Conservation (phyloP, 495 filamentous ascomycete genomes). For the Pyronema domesticum region DNA sequence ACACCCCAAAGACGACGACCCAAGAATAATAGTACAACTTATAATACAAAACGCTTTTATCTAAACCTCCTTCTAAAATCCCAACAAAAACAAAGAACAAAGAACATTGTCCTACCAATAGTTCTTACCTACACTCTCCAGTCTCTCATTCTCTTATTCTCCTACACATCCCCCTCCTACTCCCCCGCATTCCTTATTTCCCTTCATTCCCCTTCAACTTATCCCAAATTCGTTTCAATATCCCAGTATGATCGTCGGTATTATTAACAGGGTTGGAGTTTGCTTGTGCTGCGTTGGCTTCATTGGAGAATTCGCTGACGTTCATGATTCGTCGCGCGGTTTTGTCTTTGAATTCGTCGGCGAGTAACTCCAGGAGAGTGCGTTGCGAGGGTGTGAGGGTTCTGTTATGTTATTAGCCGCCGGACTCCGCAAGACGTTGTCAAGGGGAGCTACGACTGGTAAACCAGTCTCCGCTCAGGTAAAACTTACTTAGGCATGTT, state of each 20-base stretch:
- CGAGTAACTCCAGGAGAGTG: conserved; percentile 80
- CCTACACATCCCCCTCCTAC: too few relatives aligned
- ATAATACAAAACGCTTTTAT: too few relatives aligned
- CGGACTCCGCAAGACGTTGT: too few relatives aligned
- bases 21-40: too few relatives aligned
- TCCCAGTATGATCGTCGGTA: conserved; percentile 55
- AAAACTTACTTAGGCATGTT: conserved; percentile 72
- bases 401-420: conserved; percentile 6
- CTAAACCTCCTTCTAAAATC: too few relatives aligned
- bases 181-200: not conserved
- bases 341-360: conserved; percentile 83
- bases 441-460: not conserved
- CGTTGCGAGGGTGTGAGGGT: conserved; percentile 65
- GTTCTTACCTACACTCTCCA: too few relatives aligned
- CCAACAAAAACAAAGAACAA: too few relatives aligned
- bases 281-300: conserved; percentile 14
- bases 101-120: too few relatives aligned
- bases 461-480: too few relatives aligned
- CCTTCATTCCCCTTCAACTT: conserved; percentile 35
- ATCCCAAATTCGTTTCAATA: conserved; percentile 79
- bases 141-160: too few relatives aligned
- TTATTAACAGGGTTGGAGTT: conserved; percentile 24
- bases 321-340: conserved; percentile 86
- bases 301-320: conserved; percentile 34
- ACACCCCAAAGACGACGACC: too few relatives aligned